These are phyloP conservation scores for Pichia sp. DNA, from an alignment of 1,139 yeast species.

Conservation along the genomic window DNA sequence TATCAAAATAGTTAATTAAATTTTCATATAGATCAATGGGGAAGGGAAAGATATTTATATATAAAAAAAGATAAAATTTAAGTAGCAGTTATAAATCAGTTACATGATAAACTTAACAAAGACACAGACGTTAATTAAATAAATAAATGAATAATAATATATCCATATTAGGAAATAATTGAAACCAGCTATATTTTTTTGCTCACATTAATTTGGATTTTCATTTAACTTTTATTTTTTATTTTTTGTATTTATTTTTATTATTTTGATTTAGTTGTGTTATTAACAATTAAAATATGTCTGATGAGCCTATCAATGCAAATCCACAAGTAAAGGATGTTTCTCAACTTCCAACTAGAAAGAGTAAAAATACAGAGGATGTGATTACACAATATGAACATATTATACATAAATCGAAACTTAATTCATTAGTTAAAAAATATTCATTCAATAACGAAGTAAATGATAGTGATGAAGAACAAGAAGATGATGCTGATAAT, in stretches of 20 bases:
- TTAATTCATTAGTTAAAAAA: slow-evolving; percentile 13
- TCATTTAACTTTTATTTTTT: too few species aligned
- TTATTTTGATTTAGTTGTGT: not conserved
- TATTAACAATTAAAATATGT: slow-evolving; percentile 2
- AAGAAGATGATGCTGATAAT: slow-evolving; percentile 35
- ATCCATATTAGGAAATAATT: not conserved
- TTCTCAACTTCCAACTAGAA: slow-evolving; percentile 68
- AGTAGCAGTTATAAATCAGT: too few species aligned
- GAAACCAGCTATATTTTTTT: not conserved
- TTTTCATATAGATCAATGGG: too few species aligned
- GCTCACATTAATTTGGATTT: not conserved
- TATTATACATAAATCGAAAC: not conserved
- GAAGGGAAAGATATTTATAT: too few species aligned
- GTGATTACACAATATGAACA: slow-evolving; percentile 3
- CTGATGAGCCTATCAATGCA: slow-evolving; percentile 73
- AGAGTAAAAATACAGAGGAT: not conserved
- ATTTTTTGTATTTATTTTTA: not conserved
- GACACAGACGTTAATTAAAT: too few species aligned
- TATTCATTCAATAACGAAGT: slow-evolving; percentile 19
- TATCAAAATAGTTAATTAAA: too few species aligned
- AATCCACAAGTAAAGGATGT: slow-evolving; percentile 83
- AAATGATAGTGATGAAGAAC: slow-evolving; percentile 21
- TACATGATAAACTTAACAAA: too few species aligned
- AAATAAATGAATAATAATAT: too few species aligned
- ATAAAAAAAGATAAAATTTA: too few species aligned